Conservation (phyloP, 148 eudicot species). For the Hydrangea macrophylla region DNA sequence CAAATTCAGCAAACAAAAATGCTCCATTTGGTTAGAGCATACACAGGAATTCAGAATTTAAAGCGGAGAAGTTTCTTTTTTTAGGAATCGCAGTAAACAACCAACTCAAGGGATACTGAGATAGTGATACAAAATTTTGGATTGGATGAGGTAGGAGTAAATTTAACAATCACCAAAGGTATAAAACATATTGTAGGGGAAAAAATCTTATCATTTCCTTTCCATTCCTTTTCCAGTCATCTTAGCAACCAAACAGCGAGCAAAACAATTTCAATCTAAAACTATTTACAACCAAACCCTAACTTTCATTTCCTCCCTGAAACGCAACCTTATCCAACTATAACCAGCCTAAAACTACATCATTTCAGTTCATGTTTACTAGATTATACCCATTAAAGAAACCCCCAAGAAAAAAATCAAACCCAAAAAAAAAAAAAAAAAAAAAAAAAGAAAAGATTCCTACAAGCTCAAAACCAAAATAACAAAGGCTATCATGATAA, state of each 20-base stretch:
- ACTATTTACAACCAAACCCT: conserved; percentile 6
- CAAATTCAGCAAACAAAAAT: not conserved
- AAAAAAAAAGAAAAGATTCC: not conserved
- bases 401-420: not conserved
- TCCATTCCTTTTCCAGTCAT: not conserved
- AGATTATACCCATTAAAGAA: not conserved
- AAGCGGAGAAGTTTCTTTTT: not conserved
- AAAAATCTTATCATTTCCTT: not conserved
- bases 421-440: not conserved
- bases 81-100: not conserved
- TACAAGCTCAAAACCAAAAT: conserved; percentile 7
- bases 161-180: not conserved
- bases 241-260: too few relatives aligned
- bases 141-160: not conserved
- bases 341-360: not conserved
- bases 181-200: not conserved
- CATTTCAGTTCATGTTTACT: not conserved
- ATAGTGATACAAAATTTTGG: not conserved
- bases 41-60: not conserved
- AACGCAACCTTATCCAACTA: not conserved
- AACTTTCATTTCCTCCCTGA: conserved; percentile 3
- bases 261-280: not conserved
- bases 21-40: not conserved
- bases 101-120: not conserved
- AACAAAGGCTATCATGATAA: not conserved